Evolutionary conservation across 1,139 yeast species (phyloP), one percentile per base, ranked within the genome.

Genomic region (Suhomyces bribrorum): DNA sequence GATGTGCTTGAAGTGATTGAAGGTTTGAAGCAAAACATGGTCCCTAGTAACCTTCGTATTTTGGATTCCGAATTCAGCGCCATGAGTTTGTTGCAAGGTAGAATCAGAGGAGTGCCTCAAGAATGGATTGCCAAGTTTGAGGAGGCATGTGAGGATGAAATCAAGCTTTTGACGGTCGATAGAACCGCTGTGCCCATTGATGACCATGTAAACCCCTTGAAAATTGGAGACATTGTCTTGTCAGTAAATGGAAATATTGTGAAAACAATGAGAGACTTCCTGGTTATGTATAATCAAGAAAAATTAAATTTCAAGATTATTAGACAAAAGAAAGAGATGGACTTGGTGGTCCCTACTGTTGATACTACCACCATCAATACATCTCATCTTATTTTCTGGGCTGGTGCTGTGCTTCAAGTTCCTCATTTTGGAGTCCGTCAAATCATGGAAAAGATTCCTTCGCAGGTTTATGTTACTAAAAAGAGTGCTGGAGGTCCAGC

Each of bases 401-500:
- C 90, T 40, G 96, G 96, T 22, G 83, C 89, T 29, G 65, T 83
- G 5, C 37, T 79, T 22, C 77, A 76, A 49, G 69, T 79, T 4
- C 85, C 87, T 26, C 76, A 71, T 47, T 69, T 62, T 45, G 73
- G 69, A 24, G 66, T 66, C 48, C 61, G 69, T 52, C 96, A 87
- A 64, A 80, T 86, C 34, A 82, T 86, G 77, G 80, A 79, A 40
- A 73, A 77, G 39, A 69, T 87, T 35, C 96, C 95, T n/a, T 83
- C 90, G 14, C 82, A 80, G 41, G 92, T 89, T 11, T 89, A 87
- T 55, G 81, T 88, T 36, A 82, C 88, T 1, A 73, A 80, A 23
- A 76, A 86, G 55, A 75, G 81, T 32, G 74, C 79, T 25, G 95
- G 96, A 11, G 86, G 95, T 0, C 96, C 96, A 7, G 92, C 95